Base-by-base conservation (phyloP, 1,139 yeast species). In the Kodamaea ohmeri region DNA sequence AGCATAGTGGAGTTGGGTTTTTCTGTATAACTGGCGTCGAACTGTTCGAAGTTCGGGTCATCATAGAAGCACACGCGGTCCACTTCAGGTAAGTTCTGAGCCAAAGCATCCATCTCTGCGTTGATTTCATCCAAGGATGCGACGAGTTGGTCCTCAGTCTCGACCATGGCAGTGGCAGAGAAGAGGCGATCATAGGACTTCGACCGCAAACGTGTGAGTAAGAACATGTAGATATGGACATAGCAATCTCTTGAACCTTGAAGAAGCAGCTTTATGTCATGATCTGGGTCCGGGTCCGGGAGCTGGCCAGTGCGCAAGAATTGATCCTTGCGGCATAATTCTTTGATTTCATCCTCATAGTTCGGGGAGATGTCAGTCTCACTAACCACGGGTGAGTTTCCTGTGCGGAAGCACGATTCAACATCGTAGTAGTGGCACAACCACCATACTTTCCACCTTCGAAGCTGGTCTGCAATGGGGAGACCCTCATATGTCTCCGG, bases 341-440 rank as follows among this genome's bases (percentile, higher is more conserved):
- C 34, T 6, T 17, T 17, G 20, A 32, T 16, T 17, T 45, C 46
- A 14, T 38, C 42, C 7, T 38, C 36, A 2, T 25, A 24, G 15
- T 44, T 32, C 6, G 47, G 41, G 15, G 52, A 40, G 14, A 48
- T 73, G 56, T 80, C 86, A n/a, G 52, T 47, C 15, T 5, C 24
- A 13, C 26, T 31, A 8, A 82, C 67, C 17, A 72, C 50, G 0
- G 87, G 83, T 1, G 87, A 80, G 41, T 76, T 73, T 4, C 89
- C 89, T 25, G 68, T 55, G 43, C 78, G 71, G 49, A 77, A 61
- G 38, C 83, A 73, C 18, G 69, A 50, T 28, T 76, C 80, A 46
- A 73, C 71, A 50, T 83, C 90, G 31, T 68, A 53, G 32, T 61
- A 56, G 45, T 76, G 79, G 41, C 83, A 71, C 25, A 61, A 44